These are phyloP conservation scores for Lepiota brunneoincarnata DNA, from an alignment of 768 basidiomycete genomes.

Conservation along the genomic window DNA sequence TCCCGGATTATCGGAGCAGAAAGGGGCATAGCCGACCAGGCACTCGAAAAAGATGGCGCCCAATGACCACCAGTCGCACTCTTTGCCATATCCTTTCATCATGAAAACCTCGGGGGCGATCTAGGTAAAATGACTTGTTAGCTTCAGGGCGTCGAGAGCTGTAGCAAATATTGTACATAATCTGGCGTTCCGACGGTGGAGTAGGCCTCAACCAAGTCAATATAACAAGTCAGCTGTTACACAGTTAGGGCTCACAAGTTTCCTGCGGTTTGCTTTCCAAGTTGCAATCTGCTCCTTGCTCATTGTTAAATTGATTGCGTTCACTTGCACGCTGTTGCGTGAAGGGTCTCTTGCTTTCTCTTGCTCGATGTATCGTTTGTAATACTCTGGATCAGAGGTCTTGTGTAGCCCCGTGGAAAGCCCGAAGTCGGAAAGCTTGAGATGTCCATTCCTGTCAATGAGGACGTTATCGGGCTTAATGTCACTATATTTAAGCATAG, in stretches of 20 bases:
- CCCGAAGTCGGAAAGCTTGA: conserved; percentile 98
- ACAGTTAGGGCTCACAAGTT: conserved; percentile 56
- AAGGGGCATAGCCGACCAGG: conserved; percentile 95
- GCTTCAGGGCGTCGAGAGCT: neutral
- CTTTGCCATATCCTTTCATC: conserved; percentile 96
- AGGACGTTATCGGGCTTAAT: conserved; percentile 99
- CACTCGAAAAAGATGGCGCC: conserved; percentile 99
- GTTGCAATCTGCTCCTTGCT: conserved; percentile 95
- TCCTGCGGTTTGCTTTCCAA: conserved; percentile 98
- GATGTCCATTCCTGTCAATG: conserved; percentile 94
- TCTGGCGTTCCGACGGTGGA: conserved; percentile 79
- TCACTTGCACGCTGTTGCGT: conserved; percentile 96
- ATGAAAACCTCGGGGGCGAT: conserved; percentile 98
- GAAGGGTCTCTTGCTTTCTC: conserved; percentile 62
- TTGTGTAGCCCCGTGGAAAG: conserved; percentile 98
- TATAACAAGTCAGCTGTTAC: neutral
- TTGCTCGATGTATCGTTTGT: conserved; percentile 86
- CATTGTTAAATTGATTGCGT: conserved; percentile 97
- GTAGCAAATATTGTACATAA: conserved; percentile 41
- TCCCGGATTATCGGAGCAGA: conserved; percentile 95
- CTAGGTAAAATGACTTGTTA: conserved; percentile 42
- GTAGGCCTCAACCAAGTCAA: conserved; percentile 64
- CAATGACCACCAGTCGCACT: conserved; percentile 99
- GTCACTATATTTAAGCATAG: conserved; percentile 55
- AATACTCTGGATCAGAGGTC: conserved; percentile 90